Evolutionary conservation across 805 yeast genomes (phyloP).

Genomic region (Torulaspora microellipsoides): DNA sequence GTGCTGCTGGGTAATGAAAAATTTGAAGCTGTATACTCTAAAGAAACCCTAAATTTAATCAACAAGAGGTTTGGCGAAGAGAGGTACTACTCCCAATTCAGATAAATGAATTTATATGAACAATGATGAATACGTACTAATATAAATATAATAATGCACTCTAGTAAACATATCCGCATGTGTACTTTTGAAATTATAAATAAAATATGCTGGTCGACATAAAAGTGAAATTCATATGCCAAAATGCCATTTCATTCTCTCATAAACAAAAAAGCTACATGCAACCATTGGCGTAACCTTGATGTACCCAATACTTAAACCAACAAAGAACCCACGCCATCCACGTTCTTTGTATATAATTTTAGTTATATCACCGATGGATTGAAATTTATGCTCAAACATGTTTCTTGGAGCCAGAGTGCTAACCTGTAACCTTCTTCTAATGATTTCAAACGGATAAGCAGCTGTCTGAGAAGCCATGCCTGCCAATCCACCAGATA

Average conservation of each 20-base stretch:
- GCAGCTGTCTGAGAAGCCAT: constrained; percentile 94
- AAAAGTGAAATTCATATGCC: constrained; percentile 44
- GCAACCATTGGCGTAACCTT: constrained; percentile 97
- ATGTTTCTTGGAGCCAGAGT: constrained; percentile 65
- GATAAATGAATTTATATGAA: constrained; percentile 19
- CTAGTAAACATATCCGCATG: constrained; percentile 1
- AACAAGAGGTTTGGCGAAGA: constrained; percentile 71
- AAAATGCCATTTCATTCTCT: constrained; percentile 66
- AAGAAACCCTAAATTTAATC: constrained; percentile 53
- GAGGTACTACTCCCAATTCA: constrained; percentile 58
- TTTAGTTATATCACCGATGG: constrained; percentile 38
- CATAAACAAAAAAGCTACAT: constrained; percentile 92
- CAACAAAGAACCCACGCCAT: constrained; percentile 83
- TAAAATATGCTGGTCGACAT: not conserved
- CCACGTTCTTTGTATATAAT: constrained; percentile 73
- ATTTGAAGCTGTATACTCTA: constrained; percentile 58
- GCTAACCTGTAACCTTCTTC: constrained; percentile 95
- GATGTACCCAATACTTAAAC: constrained; percentile 89
- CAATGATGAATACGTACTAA: not conserved
- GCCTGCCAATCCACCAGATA: constrained; percentile 96
- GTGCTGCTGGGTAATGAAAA: constrained; percentile 66
- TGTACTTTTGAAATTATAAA: not conserved
- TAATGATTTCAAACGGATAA: constrained; percentile 90
- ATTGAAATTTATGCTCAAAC: constrained; percentile 29
- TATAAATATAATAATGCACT: constrained; percentile 2